Percentiles rank a stretch among this genome's conserved stretches.
phyloP scores from a whole-genome alignment of 73 alveolate genomes.

The Stentor roeselii region DNA sequence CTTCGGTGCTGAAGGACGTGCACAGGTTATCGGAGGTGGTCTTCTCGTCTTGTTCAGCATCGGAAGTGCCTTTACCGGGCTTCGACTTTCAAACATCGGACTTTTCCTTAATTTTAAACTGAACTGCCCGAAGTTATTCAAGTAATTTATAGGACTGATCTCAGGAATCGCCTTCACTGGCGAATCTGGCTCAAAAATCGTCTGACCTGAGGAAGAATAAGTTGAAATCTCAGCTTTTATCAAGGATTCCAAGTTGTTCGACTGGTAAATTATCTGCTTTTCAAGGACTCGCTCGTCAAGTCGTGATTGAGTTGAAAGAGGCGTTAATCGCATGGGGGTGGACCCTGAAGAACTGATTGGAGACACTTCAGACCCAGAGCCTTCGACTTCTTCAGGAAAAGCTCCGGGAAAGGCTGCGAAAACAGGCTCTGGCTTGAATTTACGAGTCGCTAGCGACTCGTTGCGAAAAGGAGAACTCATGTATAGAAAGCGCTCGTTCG shows the following conservation, averaged over 20 bases:
- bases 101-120: too few relatives aligned
- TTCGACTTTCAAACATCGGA: not conserved
- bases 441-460: not conserved
- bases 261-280: slow-evolving; percentile 4
- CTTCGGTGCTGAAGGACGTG: not conserved
- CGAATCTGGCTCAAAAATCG: not conserved
- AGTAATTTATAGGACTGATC: not conserved
- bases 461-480: slow-evolving; percentile 2
- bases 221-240: not conserved
- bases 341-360: not conserved
- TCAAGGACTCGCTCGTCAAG: not conserved
- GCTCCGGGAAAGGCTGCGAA: not conserved
- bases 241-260: not conserved
- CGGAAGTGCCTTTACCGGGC: not conserved
- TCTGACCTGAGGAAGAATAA: not conserved
- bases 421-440: not conserved
- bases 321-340: not conserved
- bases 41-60: not conserved
- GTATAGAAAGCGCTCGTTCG: not conserved
- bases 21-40: not conserved
- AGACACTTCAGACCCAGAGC: not conserved
- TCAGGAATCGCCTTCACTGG: not conserved
- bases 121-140: too few relatives aligned
- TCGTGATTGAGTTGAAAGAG: too few relatives aligned
- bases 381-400: not conserved